Conservation (phyloP, 1,284 basidiomycete species). For the Pseudozyma tsukubaensis region DNA sequence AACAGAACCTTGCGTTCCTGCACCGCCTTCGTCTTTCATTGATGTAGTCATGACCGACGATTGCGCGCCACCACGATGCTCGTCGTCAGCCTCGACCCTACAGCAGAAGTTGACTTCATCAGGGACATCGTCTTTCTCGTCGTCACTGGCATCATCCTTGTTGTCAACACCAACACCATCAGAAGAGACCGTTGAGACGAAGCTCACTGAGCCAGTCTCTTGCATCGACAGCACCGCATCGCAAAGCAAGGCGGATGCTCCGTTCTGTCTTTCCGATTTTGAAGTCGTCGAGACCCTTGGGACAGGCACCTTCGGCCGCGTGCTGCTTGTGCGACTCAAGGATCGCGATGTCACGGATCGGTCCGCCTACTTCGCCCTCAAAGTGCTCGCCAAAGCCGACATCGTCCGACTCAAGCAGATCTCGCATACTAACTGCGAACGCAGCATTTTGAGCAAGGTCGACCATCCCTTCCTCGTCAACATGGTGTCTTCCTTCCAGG, state of each 20-base stretch:
- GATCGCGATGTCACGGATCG: constrained; percentile 21
- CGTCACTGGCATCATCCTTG: constrained; percentile 3
- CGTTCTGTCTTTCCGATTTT: constrained; percentile 45
- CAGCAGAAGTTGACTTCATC: not conserved
- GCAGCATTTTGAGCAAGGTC: constrained; percentile 69
- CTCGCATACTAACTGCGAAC: constrained; percentile 74
- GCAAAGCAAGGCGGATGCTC: not conserved
- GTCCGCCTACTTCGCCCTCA: constrained; percentile 71
- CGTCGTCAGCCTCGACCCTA: not conserved
- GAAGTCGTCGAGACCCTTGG: constrained; percentile 56
- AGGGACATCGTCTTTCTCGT: not conserved
- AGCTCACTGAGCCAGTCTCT: not conserved
- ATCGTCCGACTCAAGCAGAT: constrained; percentile 73
- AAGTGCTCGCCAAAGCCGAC: constrained; percentile 73
- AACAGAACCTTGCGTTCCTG: not conserved
- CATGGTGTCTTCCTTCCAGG: constrained; percentile 65
- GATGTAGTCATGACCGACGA: constrained; percentile 25
- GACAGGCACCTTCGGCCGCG: constrained; percentile 63
- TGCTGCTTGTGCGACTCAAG: constrained; percentile 54
- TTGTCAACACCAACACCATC: constrained; percentile 2
- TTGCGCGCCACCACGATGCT: not conserved
- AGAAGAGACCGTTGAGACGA: not conserved
- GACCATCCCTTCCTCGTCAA: constrained; percentile 66
- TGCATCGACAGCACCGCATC: not conserved
- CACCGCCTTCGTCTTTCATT: not conserved